Percentiles rank a stretch among this genome's conserved stretches.
phyloP scores from a whole-genome alignment of 2,329 filamentous ascomycete genomes.

The Didymella lethalis region DNA sequence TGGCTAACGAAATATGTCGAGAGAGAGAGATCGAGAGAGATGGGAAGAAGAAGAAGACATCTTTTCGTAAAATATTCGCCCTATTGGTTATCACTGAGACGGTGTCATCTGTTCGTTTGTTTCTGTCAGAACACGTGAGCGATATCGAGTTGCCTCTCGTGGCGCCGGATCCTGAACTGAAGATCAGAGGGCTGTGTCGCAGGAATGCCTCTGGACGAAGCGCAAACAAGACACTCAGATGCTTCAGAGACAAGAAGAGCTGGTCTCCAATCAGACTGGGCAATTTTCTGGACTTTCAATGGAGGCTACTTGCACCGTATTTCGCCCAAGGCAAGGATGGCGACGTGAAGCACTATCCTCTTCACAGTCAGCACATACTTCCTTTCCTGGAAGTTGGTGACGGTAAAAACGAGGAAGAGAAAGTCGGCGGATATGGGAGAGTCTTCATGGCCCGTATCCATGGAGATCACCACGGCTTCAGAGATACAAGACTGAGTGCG shows the following conservation, averaged over 20 bases:
- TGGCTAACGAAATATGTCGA: background rate
- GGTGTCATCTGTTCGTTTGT: background rate
- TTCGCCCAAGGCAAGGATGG: slow-evolving; percentile 14
- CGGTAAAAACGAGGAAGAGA: background rate
- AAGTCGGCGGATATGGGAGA: slow-evolving; percentile 11
- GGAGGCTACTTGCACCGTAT: slow-evolving; percentile 28
- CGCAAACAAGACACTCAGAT: background rate
- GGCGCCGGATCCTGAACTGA: background rate
- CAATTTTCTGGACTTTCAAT: slow-evolving; percentile 21
- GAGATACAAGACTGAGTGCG: background rate
- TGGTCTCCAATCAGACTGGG: background rate
- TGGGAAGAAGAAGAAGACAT: background rate
- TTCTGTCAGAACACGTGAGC: background rate
- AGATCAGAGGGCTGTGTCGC: background rate
- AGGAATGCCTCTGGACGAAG: background rate
- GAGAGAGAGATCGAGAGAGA: background rate
- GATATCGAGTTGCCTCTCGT: slow-evolving; percentile 1
- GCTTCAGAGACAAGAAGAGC: background rate
- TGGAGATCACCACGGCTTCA: slow-evolving; percentile 26
- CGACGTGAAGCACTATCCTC: slow-evolving; percentile 23
- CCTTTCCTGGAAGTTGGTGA: slow-evolving; percentile 17
- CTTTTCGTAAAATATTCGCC: background rate
- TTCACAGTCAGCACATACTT: slow-evolving; percentile 26
- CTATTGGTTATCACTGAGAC: background rate
- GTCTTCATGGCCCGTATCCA: slow-evolving; percentile 29